Conservation (phyloP, 371 early-diverging fungal genomes). For the Dinochytrium kinnereticum region DNA sequence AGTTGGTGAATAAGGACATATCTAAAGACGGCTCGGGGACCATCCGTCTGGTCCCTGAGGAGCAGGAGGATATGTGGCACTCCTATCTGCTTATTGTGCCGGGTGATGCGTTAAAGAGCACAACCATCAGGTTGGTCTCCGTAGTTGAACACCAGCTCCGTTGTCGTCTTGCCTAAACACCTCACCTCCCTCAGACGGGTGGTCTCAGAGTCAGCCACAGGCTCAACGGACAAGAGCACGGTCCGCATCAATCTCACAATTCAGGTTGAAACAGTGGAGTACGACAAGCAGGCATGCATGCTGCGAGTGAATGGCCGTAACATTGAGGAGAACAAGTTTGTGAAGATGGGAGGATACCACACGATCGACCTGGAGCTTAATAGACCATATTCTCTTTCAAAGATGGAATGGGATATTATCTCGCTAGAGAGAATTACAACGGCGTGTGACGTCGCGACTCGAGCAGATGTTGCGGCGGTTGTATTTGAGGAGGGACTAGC, state of each 20-base stretch:
- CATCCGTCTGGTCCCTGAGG: constrained; percentile 72
- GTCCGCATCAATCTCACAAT: constrained; percentile 83
- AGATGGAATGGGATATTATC: constrained; percentile 93
- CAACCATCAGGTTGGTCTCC: constrained; percentile 78
- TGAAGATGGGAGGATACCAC: constrained; percentile 95
- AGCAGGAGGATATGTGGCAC: constrained; percentile 98
- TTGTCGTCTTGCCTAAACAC: background rate
- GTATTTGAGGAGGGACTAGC: constrained; percentile 96
- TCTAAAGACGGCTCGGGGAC: constrained; percentile 51
- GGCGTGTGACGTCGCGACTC: constrained; percentile 88
- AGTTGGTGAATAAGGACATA: constrained; percentile 43
- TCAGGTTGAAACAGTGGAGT: constrained; percentile 83
- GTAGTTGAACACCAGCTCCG: background rate
- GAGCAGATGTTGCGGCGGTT: constrained; percentile 94
- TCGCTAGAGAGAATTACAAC: constrained; percentile 85
- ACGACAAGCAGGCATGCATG: constrained; percentile 84
- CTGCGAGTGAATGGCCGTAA: constrained; percentile 91
- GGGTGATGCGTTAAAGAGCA: constrained; percentile 85
- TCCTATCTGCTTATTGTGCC: constrained; percentile 87
- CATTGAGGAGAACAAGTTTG: constrained; percentile 82
- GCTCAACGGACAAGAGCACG: constrained; percentile 86
- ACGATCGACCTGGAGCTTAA: constrained; percentile 93
- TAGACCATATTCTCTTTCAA: constrained; percentile 83
- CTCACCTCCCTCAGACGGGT: constrained; percentile 66
- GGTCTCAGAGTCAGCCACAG: constrained; percentile 83